Percentiles rank a stretch among this genome's conserved stretches.
phyloP scores from a whole-genome alignment of 148 eudicot species.

The Rheum nobile region DNA sequence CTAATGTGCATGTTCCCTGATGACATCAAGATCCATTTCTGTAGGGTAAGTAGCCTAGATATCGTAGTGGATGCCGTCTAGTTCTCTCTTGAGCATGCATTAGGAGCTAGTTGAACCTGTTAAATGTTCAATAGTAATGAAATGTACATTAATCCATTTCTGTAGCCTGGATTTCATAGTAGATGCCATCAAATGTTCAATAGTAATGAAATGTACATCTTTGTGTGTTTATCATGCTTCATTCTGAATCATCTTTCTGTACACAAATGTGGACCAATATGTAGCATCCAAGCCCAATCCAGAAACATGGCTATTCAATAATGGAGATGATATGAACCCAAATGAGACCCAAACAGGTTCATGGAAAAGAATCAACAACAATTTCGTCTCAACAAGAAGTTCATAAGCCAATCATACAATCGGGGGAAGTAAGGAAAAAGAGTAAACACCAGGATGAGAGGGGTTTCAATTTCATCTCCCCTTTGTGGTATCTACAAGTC shows the following conservation, averaged over 20 bases:
- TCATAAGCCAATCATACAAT: not conserved
- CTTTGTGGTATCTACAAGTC: not conserved
- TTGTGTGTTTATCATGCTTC: no score
- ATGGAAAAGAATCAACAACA: not conserved
- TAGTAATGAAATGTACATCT: not conserved
- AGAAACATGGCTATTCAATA: not conserved
- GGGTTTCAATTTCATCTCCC: not conserved
- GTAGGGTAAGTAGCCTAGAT: slow-evolving; percentile 78
- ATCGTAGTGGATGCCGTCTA: slow-evolving; percentile 67
- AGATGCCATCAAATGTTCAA: not conserved
- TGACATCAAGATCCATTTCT: slow-evolving; percentile 66
- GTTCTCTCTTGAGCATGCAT: no score
- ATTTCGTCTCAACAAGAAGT: not conserved
- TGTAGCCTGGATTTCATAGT: no score
- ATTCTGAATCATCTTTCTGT: not conserved
- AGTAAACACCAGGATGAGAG: not conserved
- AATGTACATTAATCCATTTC: no score
- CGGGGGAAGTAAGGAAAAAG: not conserved
- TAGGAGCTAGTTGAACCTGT: no score
- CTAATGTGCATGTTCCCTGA: slow-evolving; percentile 43
- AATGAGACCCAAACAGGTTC: not conserved
- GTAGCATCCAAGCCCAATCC: not conserved
- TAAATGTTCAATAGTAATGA: no score
- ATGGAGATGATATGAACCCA: not conserved
- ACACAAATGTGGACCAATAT: not conserved